Conservation (phyloP, 768 basidiomycete species). For the Lyophyllum semitale region DNA sequence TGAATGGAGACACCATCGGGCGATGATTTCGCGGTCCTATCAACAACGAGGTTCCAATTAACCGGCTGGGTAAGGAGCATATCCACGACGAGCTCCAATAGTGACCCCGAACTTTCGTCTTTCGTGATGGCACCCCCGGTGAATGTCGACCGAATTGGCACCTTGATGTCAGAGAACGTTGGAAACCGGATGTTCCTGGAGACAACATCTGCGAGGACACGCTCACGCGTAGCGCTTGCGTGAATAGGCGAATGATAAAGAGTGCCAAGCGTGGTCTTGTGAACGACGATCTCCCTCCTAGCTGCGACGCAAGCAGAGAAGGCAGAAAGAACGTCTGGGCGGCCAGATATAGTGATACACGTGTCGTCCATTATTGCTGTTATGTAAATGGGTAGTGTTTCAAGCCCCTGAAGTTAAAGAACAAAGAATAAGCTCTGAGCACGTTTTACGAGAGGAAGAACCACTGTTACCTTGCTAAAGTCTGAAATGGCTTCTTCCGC, state of each 20-base stretch:
- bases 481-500: constrained; percentile 22
- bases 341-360: constrained; percentile 60
- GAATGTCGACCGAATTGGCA: constrained; percentile 48
- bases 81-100: constrained; percentile 46
- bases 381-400: constrained; percentile 36
- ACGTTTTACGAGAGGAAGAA: constrained; percentile 5
- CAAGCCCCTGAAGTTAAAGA: constrained; percentile 11
- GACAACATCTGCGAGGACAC: constrained; percentile 45
- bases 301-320: constrained; percentile 42
- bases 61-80: constrained; percentile 54
- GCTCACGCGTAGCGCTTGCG: constrained; percentile 31
- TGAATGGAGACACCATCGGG: constrained; percentile 26
- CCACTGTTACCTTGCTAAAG: constrained; percentile 19
- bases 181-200: constrained; percentile 54
- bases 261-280: constrained; percentile 46
- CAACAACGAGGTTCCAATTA: constrained; percentile 50
- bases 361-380: constrained; percentile 51
- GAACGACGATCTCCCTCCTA: constrained; percentile 29
- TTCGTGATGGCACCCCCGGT: constrained; percentile 38
- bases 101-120: constrained; percentile 22
- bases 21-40: constrained; percentile 24
- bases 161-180: constrained; percentile 42
- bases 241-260: constrained; percentile 53
- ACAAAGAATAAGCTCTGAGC: constrained; percentile 6
- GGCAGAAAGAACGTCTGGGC: constrained; percentile 46